These are phyloP conservation scores for Entelexis sorbosivorans DNA, from an alignment of 1,139 yeast species.

Conservation along the genomic window DNA sequence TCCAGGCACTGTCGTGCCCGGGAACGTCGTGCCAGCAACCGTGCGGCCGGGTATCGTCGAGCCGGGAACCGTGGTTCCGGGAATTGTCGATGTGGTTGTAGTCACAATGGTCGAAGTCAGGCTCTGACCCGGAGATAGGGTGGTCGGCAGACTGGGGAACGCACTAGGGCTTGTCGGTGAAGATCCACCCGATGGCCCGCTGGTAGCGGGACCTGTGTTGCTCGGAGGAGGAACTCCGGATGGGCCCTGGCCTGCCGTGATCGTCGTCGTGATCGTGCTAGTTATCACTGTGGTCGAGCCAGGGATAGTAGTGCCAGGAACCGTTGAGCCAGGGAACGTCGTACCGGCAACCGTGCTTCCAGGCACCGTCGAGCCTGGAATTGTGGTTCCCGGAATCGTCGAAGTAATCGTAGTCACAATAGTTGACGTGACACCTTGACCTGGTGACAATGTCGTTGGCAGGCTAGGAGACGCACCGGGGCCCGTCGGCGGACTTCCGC, in stretches of 20 bases:
- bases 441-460: neutral
- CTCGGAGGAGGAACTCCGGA: too few relatives aligned
- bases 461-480: too few relatives aligned
- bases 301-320: neutral
- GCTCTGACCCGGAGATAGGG: neutral
- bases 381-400: neutral
- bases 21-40: constrained; percentile 20
- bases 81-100: constrained; percentile 15
- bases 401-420: neutral
- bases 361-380: constrained; percentile 15
- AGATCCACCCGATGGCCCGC: neutral
- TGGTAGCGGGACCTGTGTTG: too few relatives aligned
- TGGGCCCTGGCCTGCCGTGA: too few relatives aligned
- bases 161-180: neutral
- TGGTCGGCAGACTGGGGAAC: neutral
- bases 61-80: constrained; percentile 20
- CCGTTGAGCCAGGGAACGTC: neutral
- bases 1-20: constrained; percentile 18
- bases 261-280: too few relatives aligned
- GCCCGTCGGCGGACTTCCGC: too few relatives aligned
- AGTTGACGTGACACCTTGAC: neutral
- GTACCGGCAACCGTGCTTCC: neutral
- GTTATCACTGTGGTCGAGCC: too few relatives aligned
- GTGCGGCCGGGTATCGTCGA: constrained; percentile 15
- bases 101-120: constrained; percentile 3